Evolutionary conservation across 1,284 basidiomycete species (phyloP).

Genomic region (Trichosporon faecale): DNA sequence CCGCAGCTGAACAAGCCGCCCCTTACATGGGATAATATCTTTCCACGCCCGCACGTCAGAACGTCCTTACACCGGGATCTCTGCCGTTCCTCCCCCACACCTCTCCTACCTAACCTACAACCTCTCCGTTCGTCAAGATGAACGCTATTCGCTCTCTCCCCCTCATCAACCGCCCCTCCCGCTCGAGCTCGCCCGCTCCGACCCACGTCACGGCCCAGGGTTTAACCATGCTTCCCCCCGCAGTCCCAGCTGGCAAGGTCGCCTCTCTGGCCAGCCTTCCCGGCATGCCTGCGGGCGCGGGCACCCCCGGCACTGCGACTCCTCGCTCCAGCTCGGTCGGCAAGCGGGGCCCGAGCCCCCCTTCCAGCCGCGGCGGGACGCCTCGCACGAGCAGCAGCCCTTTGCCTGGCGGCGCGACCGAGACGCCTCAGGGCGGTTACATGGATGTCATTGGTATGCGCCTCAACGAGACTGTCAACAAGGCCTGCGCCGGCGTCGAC

Average conservation of each 20-base stretch:
- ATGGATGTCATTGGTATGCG: constrained; percentile 52
- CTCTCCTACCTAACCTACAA: not conserved
- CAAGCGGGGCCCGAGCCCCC: constrained; percentile 23
- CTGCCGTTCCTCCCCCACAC: constrained; percentile 7
- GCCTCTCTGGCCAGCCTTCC: constrained; percentile 9
- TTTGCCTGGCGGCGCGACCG: constrained; percentile 15
- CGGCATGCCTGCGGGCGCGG: not conserved
- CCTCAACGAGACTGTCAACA: constrained; percentile 52
- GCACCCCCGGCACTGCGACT: constrained; percentile 2
- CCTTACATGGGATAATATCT: constrained; percentile 34
- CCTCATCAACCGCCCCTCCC: constrained; percentile 51
- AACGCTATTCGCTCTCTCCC: constrained; percentile 51
- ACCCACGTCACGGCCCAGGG: constrained; percentile 30
- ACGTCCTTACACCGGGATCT: constrained; percentile 6
- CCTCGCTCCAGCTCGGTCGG: constrained; percentile 34
- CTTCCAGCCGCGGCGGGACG: constrained; percentile 24
- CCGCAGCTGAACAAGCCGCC: constrained; percentile 1
- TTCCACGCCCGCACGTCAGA: not conserved
- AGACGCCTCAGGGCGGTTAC: constrained; percentile 33
- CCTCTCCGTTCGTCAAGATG: constrained; percentile 34
- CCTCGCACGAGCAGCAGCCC: constrained; percentile 17
- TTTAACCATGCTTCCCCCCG: constrained; percentile 15
- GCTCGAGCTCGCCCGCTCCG: constrained; percentile 47
- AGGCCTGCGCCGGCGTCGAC: constrained; percentile 48
- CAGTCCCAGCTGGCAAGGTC: constrained; percentile 17